Evolutionary conservation across 23 red algal species (phyloP), one percentile per base, ranked within the genome.

Genomic region (Gracilaria domingensis): DNA sequence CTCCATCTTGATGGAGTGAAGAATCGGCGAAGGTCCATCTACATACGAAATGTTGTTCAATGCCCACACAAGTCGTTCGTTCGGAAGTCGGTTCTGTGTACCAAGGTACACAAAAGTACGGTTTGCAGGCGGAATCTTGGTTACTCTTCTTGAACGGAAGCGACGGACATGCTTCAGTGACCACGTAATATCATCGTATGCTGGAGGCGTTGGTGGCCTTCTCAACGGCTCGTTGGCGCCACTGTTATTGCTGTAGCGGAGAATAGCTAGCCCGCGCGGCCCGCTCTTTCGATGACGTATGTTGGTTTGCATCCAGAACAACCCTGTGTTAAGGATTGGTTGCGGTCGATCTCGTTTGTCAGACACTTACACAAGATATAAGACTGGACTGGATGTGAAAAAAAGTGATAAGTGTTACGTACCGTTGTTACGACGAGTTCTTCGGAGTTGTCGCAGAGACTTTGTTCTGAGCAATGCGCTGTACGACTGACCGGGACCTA

Each of bases 261-360:
- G 85, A 76, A 79, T 66, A 8, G 85, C 85, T 13, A 89, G 85
- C 20, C 70, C 85, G 0, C 34, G 49, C 3, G 34, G 24, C 23
- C 25, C 85, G 26, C 12, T 48, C n/a, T 61, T 56, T 49, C 71
- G 40, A 49, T 89, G 85, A 55, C 85, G 67, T 45, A 89, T 70
- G 38, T 59, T 89, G 36, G 73, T 77, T 13, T 79, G 50, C 69
- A 89, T 89, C 85, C 85, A 89, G 55, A 89, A 89, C 24, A 89
- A 49, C 2, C 67, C 70, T 58, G 21, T 36, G 35, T 35, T 3
- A 8, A 55, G 11, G 6, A 17, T 55, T 8, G 54, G 38, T 20
- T 8, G 28, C 21, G 8, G 8, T 29, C 39, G 6, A 0, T 50
- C 1, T 49, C 16, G 26, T 28, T 26, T 39, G 72, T 77, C 72